A percentile compares a stretch with the other conserved stretches of the same genome.
These are phyloP conservation scores for Scedosporium minutisporum DNA, from an alignment of 2,329 filamentous ascomycete genomes.

Conservation along the genomic window DNA sequence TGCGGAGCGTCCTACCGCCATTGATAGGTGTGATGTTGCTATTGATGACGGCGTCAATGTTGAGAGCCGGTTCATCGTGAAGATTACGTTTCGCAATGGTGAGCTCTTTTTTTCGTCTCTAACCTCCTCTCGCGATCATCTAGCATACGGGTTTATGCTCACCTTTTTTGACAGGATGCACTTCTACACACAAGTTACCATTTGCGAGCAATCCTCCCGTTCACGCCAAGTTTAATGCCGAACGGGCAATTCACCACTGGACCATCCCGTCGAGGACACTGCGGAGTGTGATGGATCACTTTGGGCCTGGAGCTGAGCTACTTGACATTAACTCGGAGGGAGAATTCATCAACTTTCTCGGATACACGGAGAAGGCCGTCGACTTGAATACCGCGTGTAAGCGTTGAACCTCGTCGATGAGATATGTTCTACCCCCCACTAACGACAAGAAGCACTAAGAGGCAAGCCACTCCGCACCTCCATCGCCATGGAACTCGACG, in stretches of 20 bases:
- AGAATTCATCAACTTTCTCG: slow-evolving; percentile 67
- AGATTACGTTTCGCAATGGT: slow-evolving; percentile 66
- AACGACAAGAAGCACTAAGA: slow-evolving; percentile 48
- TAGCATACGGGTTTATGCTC: not conserved
- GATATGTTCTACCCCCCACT: not conserved
- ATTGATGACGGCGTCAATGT: slow-evolving; percentile 62
- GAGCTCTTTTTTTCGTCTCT: slow-evolving; percentile 7
- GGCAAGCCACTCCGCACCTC: slow-evolving; percentile 76
- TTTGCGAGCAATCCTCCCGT: slow-evolving; percentile 67
- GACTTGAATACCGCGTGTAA: slow-evolving; percentile 40
- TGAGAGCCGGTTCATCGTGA: slow-evolving; percentile 65
- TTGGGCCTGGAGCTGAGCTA: slow-evolving; percentile 70
- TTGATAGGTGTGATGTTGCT: slow-evolving; percentile 65
- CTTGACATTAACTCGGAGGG: slow-evolving; percentile 69
- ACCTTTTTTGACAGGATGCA: slow-evolving; percentile 43
- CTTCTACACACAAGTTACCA: slow-evolving; percentile 66
- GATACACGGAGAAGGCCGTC: slow-evolving; percentile 70
- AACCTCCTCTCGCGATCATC: not conserved
- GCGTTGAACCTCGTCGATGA: not conserved
- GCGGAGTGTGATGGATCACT: slow-evolving; percentile 70
- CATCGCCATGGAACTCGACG: slow-evolving; percentile 64
- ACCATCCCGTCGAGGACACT: slow-evolving; percentile 61
- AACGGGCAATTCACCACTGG: slow-evolving; percentile 60
- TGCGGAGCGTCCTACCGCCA: slow-evolving; percentile 56
- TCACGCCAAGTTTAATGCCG: slow-evolving; percentile 64